phyloP scores from a whole-genome alignment of 495 filamentous ascomycete species.

The Choiromyces venosus region DNA sequence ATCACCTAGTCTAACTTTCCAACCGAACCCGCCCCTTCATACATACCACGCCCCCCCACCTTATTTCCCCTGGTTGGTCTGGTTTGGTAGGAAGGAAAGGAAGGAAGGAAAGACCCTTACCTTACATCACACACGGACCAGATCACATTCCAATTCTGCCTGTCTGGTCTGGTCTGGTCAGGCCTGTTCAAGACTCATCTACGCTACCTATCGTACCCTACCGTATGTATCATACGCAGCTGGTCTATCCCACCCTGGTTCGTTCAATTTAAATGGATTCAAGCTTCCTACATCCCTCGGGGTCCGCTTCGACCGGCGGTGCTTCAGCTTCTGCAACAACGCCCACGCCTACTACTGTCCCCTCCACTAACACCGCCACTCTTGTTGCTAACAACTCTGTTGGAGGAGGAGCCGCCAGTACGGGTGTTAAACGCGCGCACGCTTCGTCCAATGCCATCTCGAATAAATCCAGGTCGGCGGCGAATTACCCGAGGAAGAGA shows the following conservation, averaged over 20 bases:
- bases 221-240: neutral
- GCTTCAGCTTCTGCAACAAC: neutral
- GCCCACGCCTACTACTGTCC: neutral
- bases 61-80: neutral
- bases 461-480: constrained; percentile 34
- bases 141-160: neutral
- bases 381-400: neutral
- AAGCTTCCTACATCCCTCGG: neutral
- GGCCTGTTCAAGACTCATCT: neutral
- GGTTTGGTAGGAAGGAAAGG: neutral
- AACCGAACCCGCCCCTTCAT: no score
- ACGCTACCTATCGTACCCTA: neutral
- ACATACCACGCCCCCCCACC: neutral
- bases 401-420: neutral
- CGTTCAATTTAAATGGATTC: neutral
- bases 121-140: neutral
- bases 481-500: constrained; percentile 39
- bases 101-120: no score
- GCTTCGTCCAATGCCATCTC: constrained; percentile 13
- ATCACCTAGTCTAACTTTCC: no score
- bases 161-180: neutral
- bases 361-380: neutral
- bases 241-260: neutral
- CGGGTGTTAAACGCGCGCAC: constrained; percentile 25
- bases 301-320: neutral